These are phyloP conservation scores for Gracilariopsis chorda DNA, from an alignment of 23 red algal genomes.

Conservation along the genomic window DNA sequence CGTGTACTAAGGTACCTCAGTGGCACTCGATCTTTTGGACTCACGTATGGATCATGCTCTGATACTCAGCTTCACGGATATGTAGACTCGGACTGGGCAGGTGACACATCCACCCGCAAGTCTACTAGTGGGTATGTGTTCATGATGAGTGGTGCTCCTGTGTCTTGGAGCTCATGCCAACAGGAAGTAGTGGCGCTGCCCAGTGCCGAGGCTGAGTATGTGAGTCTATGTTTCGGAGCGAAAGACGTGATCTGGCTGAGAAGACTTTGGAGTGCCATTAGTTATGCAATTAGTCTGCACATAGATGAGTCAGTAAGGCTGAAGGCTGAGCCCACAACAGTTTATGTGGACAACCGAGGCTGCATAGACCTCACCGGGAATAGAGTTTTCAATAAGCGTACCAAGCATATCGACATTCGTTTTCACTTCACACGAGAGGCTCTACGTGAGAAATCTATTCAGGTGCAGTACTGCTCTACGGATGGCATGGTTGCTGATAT, in stretches of 20 bases:
- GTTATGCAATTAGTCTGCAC: too few relatives aligned
- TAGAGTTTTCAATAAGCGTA: not conserved
- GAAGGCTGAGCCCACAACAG: too few relatives aligned
- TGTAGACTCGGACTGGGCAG: constrained; percentile 6
- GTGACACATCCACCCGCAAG: not conserved
- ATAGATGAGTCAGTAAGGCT: too few relatives aligned
- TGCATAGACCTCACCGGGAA: not conserved
- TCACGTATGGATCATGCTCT: not conserved
- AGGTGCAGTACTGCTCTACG: not conserved
- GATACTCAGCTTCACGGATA: not conserved
- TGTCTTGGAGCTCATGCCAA: not conserved
- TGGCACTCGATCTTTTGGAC: not conserved
- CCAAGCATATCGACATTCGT: not conserved
- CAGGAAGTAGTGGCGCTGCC: too few relatives aligned
- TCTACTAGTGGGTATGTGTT: constrained; percentile 38
- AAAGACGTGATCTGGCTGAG: too few relatives aligned
- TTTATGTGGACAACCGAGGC: not conserved
- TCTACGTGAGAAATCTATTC: not conserved
- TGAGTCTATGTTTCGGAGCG: too few relatives aligned
- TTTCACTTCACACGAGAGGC: constrained; percentile 7
- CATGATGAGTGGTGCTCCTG: constrained; percentile 4
- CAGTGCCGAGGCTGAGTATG: too few relatives aligned
- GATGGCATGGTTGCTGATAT: not conserved
- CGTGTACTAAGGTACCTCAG: constrained; percentile 23
- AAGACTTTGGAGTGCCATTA: too few relatives aligned